Conservation (phyloP, 2,329 filamentous ascomycete genomes). For the Aspergillus pseudonomiae region DNA sequence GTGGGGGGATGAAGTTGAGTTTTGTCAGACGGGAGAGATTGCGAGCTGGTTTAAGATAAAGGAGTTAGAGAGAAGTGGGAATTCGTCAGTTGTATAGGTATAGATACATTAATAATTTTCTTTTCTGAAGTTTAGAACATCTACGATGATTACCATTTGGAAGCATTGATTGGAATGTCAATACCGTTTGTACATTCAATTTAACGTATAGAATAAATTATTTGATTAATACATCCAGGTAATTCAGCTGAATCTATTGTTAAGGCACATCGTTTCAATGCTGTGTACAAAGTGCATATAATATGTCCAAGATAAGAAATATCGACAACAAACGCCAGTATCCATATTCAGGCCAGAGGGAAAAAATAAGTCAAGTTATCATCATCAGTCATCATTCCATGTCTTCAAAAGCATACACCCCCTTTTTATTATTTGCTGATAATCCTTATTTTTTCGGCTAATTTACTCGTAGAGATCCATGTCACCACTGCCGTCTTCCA, state of each 20-base stretch:
- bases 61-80: neutral
- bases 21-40: conserved; percentile 34
- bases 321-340: neutral
- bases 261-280: neutral
- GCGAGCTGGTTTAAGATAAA: conserved; percentile 33
- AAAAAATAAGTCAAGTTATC: neutral
- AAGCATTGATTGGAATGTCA: neutral
- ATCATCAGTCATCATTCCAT: conserved; percentile 6
- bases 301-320: neutral
- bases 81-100: neutral
- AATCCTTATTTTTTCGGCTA: neutral
- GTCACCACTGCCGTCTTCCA: conserved; percentile 57
- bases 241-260: neutral
- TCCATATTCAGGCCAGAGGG: neutral
- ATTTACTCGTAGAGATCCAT: conserved; percentile 64
- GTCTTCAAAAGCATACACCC: neutral
- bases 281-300: neutral
- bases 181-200: neutral
- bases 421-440: neutral
- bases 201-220: neutral
- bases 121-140: neutral
- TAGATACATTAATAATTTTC: no score
- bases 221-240: neutral
- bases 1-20: conserved; percentile 38
- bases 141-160: neutral